These are phyloP conservation scores for Capsicum baccatum DNA, from an alignment of 257 asterid genomes.

Conservation along the genomic window DNA sequence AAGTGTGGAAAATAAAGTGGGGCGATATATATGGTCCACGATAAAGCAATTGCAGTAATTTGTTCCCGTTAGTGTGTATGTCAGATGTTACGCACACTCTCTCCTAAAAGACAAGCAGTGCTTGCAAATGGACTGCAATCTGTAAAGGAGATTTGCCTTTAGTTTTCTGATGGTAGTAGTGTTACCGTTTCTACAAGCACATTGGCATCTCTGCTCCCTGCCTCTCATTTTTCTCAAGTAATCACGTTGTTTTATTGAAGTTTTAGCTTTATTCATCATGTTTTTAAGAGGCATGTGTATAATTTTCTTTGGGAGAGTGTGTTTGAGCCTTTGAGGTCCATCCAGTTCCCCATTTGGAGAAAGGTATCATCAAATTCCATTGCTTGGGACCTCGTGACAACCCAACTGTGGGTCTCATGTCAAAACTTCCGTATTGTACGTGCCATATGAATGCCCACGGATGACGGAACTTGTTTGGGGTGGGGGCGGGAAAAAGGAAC, in stretches of 20 bases:
- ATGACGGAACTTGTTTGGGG: not conserved
- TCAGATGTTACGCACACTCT: slow-evolving; percentile 33
- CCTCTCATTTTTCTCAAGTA: not conserved
- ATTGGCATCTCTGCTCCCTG: not conserved
- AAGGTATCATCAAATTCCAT: not conserved
- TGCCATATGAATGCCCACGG: not conserved
- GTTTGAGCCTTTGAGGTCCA: not conserved
- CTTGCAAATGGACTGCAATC: slow-evolving; percentile 13
- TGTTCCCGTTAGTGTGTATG: slow-evolving; percentile 41
- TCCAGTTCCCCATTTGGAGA: not conserved
- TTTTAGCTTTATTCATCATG: not conserved
- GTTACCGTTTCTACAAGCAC: not conserved
- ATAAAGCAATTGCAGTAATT: slow-evolving; percentile 31
- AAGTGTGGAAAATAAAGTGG: slow-evolving; percentile 41
- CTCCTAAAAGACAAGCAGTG: slow-evolving; percentile 1
- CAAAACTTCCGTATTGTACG: slow-evolving; percentile 8
- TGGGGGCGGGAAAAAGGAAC: not conserved
- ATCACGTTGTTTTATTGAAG: not conserved
- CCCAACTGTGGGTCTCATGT: not conserved
- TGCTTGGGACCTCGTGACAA: not conserved
- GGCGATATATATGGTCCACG: slow-evolving; percentile 43
- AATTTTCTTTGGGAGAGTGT: not conserved
- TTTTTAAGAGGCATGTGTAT: not conserved
- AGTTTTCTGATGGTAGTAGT: not conserved
- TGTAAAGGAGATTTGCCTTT: slow-evolving; percentile 23